Evolutionary conservation across 441 rosid genomes (phyloP).

Genomic region (Populus hybrid): DNA sequence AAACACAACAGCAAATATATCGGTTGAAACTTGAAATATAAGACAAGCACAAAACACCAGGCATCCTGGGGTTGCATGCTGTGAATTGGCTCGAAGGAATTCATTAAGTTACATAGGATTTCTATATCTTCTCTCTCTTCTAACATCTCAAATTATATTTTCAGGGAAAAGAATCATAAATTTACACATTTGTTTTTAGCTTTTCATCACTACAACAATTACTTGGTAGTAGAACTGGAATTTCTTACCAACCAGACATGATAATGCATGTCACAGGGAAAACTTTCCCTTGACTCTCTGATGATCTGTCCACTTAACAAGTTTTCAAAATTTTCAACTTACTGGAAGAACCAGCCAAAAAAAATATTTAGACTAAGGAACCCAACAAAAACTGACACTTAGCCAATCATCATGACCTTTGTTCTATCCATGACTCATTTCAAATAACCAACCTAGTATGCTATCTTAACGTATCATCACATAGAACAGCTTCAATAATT

Average conservation of each 20-base stretch:
- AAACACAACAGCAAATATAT: constrained; percentile 4
- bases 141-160: not conserved
- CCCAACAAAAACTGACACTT: not conserved
- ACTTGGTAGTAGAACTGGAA: not conserved
- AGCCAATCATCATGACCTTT: not conserved
- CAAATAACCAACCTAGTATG: not conserved
- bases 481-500: not conserved
- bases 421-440: not conserved
- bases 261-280: not conserved
- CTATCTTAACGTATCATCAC: not conserved
- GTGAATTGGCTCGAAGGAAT: not conserved
- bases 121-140: not conserved
- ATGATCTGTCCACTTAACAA: not conserved
- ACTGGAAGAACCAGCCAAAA: not conserved
- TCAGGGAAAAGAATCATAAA: not conserved
- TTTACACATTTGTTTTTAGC: not conserved
- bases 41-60: not conserved
- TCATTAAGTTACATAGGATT: not conserved
- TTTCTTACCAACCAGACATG: not conserved
- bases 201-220: not conserved
- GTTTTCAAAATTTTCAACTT: not conserved
- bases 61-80: not conserved
- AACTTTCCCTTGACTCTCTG: not conserved
- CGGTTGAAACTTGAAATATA: constrained; percentile 6
- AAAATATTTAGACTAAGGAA: not conserved